Evolutionary conservation across 2,329 filamentous ascomycete genomes (phyloP), one percentile per base, ranked within the genome.

Genomic region (Thielaviopsis euricoi): DNA sequence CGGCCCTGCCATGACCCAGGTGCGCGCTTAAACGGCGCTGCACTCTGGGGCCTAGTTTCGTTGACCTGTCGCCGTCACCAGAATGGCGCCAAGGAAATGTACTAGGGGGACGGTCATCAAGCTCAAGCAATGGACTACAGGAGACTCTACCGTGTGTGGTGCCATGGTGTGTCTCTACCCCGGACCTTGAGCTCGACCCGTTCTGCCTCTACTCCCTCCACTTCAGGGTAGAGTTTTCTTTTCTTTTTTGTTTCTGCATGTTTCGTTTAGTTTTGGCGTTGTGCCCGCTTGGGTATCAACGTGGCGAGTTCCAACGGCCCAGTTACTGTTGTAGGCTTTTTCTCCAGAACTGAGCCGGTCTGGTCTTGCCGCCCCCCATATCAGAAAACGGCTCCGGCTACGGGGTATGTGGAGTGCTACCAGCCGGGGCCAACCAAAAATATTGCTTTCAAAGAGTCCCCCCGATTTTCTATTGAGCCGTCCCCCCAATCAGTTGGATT

Each of bases 1-100:
- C 29, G 70, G 69, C 25, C 78, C 79, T 56, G 74, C 68, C 64
- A 82, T 82, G 79, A 76, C 76, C 57, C 79, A 82, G 70, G 73
- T 81, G 61, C 69, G 74, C 62, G 76, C 74, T 53, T 77, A 70
- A 70, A 21, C 3, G n/a, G 43, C n/a, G 43, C n/a, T 21, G n/a
- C n/a, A n/a, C n/a, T 1, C 43, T 48, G 43, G n/a, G 43, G 43
- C 13, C n/a, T 21, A n/a, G 43, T 48, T 3, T 48, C 7, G 7
- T 17, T 48, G 43, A 21, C 21, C 43, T 48, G 17, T n/a, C 21
- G 43, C n/a, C 43, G 10, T 19, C n/a, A 48, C 43, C 43, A 21
- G 19, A 48, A 48, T 48, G 43, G 5, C 43, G 21, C n/a, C n/a
- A 48, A 9, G 3, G 43, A 48, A n/a, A n/a, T 48, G 19, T 48